Percentiles rank a stretch among this genome's conserved stretches.
Conservation (phyloP, 1,139 yeast genomes). For the Arxiozyma slooffiae region DNA sequence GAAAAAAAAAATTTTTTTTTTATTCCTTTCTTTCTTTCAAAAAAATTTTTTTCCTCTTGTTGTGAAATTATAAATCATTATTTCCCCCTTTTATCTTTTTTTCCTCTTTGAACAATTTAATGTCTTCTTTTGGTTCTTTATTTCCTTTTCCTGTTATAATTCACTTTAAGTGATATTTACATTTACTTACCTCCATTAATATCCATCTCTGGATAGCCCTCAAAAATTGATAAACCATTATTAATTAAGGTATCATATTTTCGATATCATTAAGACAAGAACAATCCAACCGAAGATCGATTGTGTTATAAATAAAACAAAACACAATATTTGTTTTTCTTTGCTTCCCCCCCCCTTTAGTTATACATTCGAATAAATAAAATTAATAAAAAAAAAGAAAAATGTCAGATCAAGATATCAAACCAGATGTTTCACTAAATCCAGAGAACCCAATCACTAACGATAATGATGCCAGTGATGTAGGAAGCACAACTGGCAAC, state of each 20-base stretch:
- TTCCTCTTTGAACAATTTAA: neutral
- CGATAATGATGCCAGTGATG: neutral
- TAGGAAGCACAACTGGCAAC: constrained; percentile 5
- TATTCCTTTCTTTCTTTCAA: neutral
- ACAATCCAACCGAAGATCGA: neutral
- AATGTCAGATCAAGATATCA: constrained; percentile 5
- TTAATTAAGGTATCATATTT: too few species aligned
- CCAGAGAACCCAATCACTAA: neutral
- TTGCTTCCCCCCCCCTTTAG: too few species aligned
- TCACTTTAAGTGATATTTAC: too few species aligned
- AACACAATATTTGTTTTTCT: neutral
- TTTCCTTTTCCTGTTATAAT: neutral
- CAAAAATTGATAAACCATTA: neutral
- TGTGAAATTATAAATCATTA: neutral
- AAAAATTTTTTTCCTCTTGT: too few species aligned
- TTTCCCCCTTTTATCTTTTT: neutral
- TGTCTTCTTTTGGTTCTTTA: neutral
- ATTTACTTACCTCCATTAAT: neutral
- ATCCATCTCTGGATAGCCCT: neutral
- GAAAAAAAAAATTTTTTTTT: neutral
- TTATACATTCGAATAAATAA: too few species aligned
- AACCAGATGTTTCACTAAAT: constrained; percentile 1
- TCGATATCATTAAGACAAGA: neutral
- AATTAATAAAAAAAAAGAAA: neutral
- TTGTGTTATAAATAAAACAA: neutral